Evolutionary conservation across 495 filamentous ascomycete species (phyloP).

Genomic region (Oleoguttula mirabilis): DNA sequence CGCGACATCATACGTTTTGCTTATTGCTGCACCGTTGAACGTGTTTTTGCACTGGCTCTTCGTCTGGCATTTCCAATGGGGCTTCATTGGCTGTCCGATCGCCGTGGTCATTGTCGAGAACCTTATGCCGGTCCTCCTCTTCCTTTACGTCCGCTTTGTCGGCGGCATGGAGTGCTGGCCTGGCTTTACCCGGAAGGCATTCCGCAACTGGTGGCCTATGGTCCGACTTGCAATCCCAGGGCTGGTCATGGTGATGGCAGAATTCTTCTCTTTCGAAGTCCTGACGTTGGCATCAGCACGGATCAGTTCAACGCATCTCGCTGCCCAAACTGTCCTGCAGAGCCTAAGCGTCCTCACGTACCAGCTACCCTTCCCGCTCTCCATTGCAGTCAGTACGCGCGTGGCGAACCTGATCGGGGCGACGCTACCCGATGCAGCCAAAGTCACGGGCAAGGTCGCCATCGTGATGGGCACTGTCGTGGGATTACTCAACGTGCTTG

Average conservation of each 20-base stretch:
- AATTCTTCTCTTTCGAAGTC: constrained; percentile 57
- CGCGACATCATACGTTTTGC: constrained; percentile 52
- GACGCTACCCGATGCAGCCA: constrained; percentile 27
- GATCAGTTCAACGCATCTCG: constrained; percentile 38
- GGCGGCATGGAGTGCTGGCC: constrained; percentile 61
- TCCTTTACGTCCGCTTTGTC: constrained; percentile 54
- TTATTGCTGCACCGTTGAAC: constrained; percentile 56
- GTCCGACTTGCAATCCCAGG: constrained; percentile 72
- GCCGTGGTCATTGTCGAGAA: constrained; percentile 73
- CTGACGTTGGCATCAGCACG: constrained; percentile 41
- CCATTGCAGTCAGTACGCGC: constrained; percentile 29
- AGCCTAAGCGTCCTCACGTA: constrained; percentile 33
- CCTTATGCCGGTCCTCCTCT: constrained; percentile 62
- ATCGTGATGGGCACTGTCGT: constrained; percentile 52
- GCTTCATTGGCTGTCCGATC: constrained; percentile 74
- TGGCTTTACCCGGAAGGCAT: constrained; percentile 56
- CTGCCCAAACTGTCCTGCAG: constrained; percentile 54
- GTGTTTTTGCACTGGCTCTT: constrained; percentile 55
- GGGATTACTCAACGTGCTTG: constrained; percentile 60
- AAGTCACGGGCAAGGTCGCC: constrained; percentile 31
- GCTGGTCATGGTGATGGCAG: constrained; percentile 84
- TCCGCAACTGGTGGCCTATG: constrained; percentile 81
- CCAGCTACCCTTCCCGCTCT: constrained; percentile 32
- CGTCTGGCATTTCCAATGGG: constrained; percentile 62
- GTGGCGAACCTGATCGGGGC: constrained; percentile 35